Evolutionary conservation across 495 filamentous ascomycete genomes (phyloP), one percentile per base, ranked within the genome.

Genomic region (Aspergillus olivimuriae): DNA sequence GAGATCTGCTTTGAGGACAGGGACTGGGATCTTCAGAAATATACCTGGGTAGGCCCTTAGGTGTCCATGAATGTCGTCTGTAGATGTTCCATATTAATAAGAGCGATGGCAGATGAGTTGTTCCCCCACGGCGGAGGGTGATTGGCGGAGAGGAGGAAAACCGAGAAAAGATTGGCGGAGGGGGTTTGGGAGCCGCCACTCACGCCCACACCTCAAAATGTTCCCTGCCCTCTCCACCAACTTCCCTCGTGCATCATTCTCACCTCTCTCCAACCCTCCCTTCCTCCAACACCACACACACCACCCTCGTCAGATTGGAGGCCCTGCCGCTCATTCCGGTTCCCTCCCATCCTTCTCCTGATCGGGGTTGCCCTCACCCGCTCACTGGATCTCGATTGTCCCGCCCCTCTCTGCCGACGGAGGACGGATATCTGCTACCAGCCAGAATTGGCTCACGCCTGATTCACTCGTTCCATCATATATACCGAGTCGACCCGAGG

Each of bases 151-250:
- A 28, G 24, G 6, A 12, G 16, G 16, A 38, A n/a, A 19, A 10
- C 15, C 17, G 3, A 4, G 35, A 10, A 38, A n/a, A 32, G 24
- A 30, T 42, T 30, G 16, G 39, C 24, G 28, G 24, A 43, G 28
- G 31, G 23, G 4, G 31, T 15, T 19, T 18, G 17, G 31, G 15
- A 43, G 19, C 26, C 40, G 19, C 17, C 39, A 42, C 39, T 28
- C 24, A 28, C n/a, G n/a, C n/a, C n/a, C n/a, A n/a, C n/a, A n/a
- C 28, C 31, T 19, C 21, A 43, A 43, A 43, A 43, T 43, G 40
- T n/a, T n/a, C n/a, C n/a, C n/a, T n/a, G n/a, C n/a, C 28, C 18
- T 5, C 8, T 33, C 15, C 8, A 23, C 20, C 17, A 19, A 26
- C 24, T 12, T 15, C 28, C n/a, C 18, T 14, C 26, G 7, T n/a